phyloP scores from a whole-genome alignment of 495 filamentous ascomycete species.

The Hypomontagnella submonticulosa region DNA sequence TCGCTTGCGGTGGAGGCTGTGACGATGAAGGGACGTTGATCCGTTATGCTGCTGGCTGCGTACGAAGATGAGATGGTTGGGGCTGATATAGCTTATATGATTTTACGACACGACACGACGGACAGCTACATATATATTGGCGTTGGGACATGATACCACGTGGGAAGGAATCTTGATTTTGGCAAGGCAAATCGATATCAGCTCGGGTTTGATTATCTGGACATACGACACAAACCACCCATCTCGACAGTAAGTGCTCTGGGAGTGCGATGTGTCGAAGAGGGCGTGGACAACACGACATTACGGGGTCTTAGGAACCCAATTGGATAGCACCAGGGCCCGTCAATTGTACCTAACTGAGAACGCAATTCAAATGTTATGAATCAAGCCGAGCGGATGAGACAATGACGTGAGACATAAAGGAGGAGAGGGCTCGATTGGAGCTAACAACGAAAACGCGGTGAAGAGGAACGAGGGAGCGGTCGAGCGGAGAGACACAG shows the following conservation, averaged over 20 bases:
- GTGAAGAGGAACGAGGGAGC: too few relatives aligned
- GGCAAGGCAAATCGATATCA: neutral
- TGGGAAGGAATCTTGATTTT: constrained; percentile 15
- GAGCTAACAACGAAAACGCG: too few relatives aligned
- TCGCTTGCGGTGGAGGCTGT: constrained; percentile 73
- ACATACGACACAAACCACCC: neutral
- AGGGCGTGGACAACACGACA: too few relatives aligned
- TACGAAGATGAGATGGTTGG: constrained; percentile 3
- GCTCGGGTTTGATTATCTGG: neutral
- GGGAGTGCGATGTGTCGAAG: neutral
- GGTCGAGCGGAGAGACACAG: neutral
- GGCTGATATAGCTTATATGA: constrained; percentile 19
- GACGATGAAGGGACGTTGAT: constrained; percentile 56
- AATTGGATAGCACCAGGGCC: neutral
- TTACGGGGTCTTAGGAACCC: neutral
- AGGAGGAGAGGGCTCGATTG: neutral
- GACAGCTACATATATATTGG: constrained; percentile 10
- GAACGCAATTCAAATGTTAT: too few relatives aligned
- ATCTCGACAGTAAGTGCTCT: neutral
- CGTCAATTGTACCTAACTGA: too few relatives aligned
- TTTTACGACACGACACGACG: constrained; percentile 27
- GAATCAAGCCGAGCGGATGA: neutral
- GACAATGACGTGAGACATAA: neutral
- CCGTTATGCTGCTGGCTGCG: neutral
- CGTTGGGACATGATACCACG: constrained; percentile 41